These are phyloP conservation scores for Cadophora sp. DNA, from an alignment of 2,329 filamentous ascomycete species.

Conservation along the genomic window DNA sequence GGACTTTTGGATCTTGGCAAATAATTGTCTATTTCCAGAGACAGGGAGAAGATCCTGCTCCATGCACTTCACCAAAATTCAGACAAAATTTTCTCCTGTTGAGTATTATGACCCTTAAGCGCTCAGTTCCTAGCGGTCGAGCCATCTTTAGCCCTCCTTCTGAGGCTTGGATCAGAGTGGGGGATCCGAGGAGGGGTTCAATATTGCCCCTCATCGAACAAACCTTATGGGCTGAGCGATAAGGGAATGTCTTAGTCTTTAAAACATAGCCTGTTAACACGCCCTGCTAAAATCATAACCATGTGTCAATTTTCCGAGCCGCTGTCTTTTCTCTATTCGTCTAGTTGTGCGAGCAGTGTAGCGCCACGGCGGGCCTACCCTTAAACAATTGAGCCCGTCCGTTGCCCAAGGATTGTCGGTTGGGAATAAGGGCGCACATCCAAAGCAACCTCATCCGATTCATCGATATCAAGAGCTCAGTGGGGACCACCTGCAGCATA, in stretches of 20 bases:
- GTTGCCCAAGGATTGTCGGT: not conserved
- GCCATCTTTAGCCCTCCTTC: not conserved
- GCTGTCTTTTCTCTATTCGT: not conserved
- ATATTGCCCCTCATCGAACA: not conserved
- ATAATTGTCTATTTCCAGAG: not conserved
- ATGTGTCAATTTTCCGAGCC: slow-evolving; percentile 3
- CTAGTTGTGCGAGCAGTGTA: slow-evolving; percentile 5
- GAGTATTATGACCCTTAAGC: not conserved
- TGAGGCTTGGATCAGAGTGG: not conserved
- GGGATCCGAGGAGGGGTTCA: not conserved
- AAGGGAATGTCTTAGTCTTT: not conserved
- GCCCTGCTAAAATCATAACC: not conserved
- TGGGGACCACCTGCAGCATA: not conserved
- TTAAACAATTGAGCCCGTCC: not conserved
- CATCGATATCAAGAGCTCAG: not conserved
- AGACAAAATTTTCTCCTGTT: not conserved
- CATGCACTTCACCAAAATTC: not conserved
- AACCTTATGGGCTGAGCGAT: not conserved
- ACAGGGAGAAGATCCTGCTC: not conserved
- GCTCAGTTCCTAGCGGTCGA: not conserved
- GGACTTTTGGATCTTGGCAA: not conserved
- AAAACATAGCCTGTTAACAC: not conserved
- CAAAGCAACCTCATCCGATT: not conserved
- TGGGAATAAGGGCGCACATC: not conserved
- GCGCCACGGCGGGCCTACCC: slow-evolving; percentile 11